Base-by-base conservation (phyloP, 2,329 filamentous ascomycete genomes). In the Myriosclerotinia scirpicola region DNA sequence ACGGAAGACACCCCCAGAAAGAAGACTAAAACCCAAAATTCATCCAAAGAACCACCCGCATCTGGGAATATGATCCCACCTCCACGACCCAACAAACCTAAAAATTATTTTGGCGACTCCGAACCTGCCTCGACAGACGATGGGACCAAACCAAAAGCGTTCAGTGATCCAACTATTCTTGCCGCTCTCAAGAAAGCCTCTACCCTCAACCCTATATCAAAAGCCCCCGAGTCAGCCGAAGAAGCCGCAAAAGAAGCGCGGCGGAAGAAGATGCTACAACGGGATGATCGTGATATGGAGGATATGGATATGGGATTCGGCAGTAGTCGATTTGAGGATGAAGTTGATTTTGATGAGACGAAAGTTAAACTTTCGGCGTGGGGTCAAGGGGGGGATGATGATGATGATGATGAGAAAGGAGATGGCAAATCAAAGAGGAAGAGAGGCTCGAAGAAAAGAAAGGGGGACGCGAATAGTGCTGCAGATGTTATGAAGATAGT, bases 241-340 rank as follows among this genome's bases (percentile, higher is more conserved):
- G 82, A 83, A 67, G 79, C 80, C 7, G 86, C 86, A 1, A 85
- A 87, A 69, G 85, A 89, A 69, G 87, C 88, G 60, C 88, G 90
- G 9, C 86, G 89, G 62, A 89, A 87, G 77, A 89, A 86, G 71
- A 90, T 97, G 81, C 81, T 97, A 7, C 82, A 88, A 72, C 84
- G 84, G 68, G 86, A 88, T 65, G 90, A 91, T 71, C 86, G 93
- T 58, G 94, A 98, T 76, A 87, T 93, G 58, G 88, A 94, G 67
- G 94, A 99, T 78, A 85, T 99, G 79, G 95, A 99, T 75, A 86
- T 98, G 82, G 94, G 93, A 68, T 98, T 99, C 75, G 95, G 95
- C 44, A 91, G 88, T 26, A 95, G 90, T 75, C 85, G 94, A 38
- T 89, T 92, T 74, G 93, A 91, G 64, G 95, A 97, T 74, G 93